phyloP scores from a whole-genome alignment of 805 yeast species.

The Candida ortonii region DNA sequence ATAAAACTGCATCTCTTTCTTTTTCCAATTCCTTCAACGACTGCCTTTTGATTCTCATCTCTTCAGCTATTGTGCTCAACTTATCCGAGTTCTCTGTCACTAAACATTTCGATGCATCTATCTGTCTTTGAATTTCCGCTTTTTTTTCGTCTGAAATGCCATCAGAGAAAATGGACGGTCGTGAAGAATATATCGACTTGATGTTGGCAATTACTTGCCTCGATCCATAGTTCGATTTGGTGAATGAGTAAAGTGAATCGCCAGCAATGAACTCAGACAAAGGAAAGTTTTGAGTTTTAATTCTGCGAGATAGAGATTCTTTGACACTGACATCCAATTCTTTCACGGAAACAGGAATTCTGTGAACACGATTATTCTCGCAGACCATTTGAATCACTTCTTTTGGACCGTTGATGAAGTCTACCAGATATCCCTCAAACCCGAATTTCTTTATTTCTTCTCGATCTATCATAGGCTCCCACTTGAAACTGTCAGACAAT shows the following conservation, averaged over 20 bases:
- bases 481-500: conserved; percentile 15
- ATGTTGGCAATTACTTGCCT: conserved; percentile 47
- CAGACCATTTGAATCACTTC: conserved; percentile 72
- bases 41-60: conserved; percentile 6
- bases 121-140: conserved; percentile 14
- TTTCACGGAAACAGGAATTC: conserved; percentile 60
- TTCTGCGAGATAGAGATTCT: conserved; percentile 32
- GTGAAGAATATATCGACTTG: conserved; percentile 26
- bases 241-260: conserved; percentile 47
- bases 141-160: conserved; percentile 33
- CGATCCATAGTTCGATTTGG: conserved; percentile 62
- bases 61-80: conserved; percentile 1
- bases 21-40: conserved; percentile 9
- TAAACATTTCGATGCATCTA: conserved; percentile 10
- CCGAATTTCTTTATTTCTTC: conserved; percentile 45
- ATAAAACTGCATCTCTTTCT: conserved; percentile 10
- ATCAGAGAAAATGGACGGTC: conserved; percentile 31
- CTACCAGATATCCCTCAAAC: conserved; percentile 77
- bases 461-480: conserved; percentile 11
- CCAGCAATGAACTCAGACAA: conserved; percentile 63
- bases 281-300: conserved; percentile 38
- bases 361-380: conserved; percentile 46
- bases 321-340: conserved; percentile 42
- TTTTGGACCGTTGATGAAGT: conserved; percentile 69
- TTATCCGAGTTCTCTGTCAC: conserved; percentile 11